Evolutionary conservation across 148 eudicot genomes (phyloP).

Genomic region (Limonium bicolor): DNA sequence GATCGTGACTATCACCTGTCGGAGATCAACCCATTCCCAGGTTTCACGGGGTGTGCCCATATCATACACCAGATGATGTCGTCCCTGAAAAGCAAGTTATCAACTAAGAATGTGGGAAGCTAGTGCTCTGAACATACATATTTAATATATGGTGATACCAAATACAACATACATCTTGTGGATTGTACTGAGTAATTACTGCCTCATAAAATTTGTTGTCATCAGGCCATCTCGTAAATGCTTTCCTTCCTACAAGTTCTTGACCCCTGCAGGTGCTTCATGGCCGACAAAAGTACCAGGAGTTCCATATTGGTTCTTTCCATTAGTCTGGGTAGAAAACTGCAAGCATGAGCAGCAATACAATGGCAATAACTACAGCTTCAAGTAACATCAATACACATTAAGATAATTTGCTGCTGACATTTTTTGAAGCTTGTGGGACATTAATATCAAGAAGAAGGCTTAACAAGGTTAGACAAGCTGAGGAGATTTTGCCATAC

Average conservation of each 20-base stretch:
- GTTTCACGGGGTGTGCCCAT: slow-evolving; percentile 48
- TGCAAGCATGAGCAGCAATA: slow-evolving; percentile 16
- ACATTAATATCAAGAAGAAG: no score
- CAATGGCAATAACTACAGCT: background rate
- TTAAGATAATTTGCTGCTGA: background rate
- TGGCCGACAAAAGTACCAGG: slow-evolving; percentile 23
- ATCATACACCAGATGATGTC: slow-evolving; percentile 76
- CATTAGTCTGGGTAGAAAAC: slow-evolving; percentile 10
- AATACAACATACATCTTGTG: slow-evolving; percentile 42
- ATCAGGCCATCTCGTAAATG: slow-evolving; percentile 87
- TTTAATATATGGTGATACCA: slow-evolving; percentile 5
- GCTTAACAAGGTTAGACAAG: no score
- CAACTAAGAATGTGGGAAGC: slow-evolving; percentile 9
- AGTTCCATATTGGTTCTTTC: slow-evolving; percentile 27
- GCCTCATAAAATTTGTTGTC: slow-evolving; percentile 91
- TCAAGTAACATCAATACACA: background rate
- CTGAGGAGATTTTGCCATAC: no score
- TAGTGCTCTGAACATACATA: slow-evolving; percentile 1
- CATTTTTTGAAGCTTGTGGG: no score
- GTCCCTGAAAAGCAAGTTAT: slow-evolving; percentile 40
- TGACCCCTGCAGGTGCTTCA: slow-evolving; percentile 30
- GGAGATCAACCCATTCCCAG: slow-evolving; percentile 87
- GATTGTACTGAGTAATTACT: slow-evolving; percentile 54
- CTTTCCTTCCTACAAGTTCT: slow-evolving; percentile 64
- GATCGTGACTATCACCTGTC: slow-evolving; percentile 67